These are phyloP conservation scores for Allantophomopsis lycopodina DNA, from an alignment of 2,329 filamentous ascomycete species.

Conservation along the genomic window DNA sequence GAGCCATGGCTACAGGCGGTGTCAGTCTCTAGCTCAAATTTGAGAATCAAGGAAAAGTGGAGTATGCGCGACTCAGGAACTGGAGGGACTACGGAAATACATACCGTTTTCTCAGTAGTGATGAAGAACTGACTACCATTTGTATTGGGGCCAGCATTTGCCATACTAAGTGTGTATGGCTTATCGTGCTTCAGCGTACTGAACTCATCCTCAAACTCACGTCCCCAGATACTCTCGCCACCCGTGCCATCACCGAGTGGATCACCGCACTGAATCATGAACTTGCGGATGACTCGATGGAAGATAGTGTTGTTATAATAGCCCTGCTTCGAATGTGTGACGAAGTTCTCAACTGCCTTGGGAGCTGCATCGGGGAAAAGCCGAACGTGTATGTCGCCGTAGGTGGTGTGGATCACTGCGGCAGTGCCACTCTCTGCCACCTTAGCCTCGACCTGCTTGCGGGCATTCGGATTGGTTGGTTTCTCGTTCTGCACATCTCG, in stretches of 20 bases:
- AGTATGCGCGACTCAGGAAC: background rate
- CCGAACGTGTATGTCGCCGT: constrained; percentile 86
- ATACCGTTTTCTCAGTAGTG: constrained; percentile 85
- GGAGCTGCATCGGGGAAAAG: constrained; percentile 89
- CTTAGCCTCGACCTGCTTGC: constrained; percentile 42
- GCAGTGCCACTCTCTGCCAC: constrained; percentile 60
- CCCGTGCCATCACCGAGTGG: constrained; percentile 81
- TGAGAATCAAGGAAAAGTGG: background rate
- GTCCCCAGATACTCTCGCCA: constrained; percentile 87
- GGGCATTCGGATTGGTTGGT: constrained; percentile 48
- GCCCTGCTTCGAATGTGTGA: constrained; percentile 73
- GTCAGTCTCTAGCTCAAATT: constrained; percentile 5
- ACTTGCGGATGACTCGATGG: constrained; percentile 92
- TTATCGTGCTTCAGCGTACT: constrained; percentile 86
- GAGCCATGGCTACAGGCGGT: constrained; percentile 56
- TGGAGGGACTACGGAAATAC: constrained; percentile 17
- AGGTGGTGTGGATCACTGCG: constrained; percentile 81
- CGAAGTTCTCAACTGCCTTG: constrained; percentile 94
- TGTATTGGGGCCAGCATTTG: constrained; percentile 88
- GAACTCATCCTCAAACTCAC: constrained; percentile 87
- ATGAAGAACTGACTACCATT: constrained; percentile 98
- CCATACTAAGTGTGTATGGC: constrained; percentile 94
- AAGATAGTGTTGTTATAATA: constrained; percentile 99
- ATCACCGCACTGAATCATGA: constrained; percentile 91
- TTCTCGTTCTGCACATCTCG: constrained; percentile 94